These are phyloP conservation scores for Allomyces javanicus DNA, from an alignment of 192 early-diverging fungal species.

Conservation along the genomic window DNA sequence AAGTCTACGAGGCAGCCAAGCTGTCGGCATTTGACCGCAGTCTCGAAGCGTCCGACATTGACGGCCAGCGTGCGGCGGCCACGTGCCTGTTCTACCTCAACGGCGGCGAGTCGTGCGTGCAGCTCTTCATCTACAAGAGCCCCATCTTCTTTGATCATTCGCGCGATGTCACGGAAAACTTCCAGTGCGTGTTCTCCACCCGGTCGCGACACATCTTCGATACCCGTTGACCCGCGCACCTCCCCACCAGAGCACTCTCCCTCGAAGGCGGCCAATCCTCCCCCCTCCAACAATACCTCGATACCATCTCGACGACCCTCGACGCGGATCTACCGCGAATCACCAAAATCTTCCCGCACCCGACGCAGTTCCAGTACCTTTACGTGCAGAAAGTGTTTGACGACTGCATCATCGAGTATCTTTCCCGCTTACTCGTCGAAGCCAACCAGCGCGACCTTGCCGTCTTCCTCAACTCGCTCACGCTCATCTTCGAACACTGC, in stretches of 20 bases:
- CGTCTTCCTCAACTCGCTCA: not conserved
- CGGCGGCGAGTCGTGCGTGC: slow-evolving; percentile 46
- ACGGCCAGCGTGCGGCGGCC: slow-evolving; percentile 28
- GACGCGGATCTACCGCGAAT: not conserved
- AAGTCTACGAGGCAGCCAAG: not conserved
- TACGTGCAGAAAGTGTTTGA: not conserved
- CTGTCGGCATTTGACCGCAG: slow-evolving; percentile 2
- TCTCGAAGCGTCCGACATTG: not conserved
- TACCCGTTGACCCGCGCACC: too few relatives aligned
- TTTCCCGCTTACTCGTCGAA: not conserved
- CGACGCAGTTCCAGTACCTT: not conserved
- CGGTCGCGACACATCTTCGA: too few relatives aligned
- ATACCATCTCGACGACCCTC: not conserved
- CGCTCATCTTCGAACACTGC: not conserved
- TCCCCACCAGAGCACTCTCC: too few relatives aligned
- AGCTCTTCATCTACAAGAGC: slow-evolving; percentile 66
- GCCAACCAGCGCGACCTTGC: not conserved
- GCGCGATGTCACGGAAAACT: slow-evolving; percentile 27
- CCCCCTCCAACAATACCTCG: not conserved
- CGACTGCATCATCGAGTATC: not conserved
- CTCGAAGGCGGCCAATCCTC: not conserved
- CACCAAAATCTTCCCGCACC: not conserved
- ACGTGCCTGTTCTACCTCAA: slow-evolving; percentile 42
- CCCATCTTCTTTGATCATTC: slow-evolving; percentile 68
- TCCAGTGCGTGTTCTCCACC: slow-evolving; percentile 2